Conservation (phyloP, 495 filamentous ascomycete species). For the Corynascus novoguineensis region DNA sequence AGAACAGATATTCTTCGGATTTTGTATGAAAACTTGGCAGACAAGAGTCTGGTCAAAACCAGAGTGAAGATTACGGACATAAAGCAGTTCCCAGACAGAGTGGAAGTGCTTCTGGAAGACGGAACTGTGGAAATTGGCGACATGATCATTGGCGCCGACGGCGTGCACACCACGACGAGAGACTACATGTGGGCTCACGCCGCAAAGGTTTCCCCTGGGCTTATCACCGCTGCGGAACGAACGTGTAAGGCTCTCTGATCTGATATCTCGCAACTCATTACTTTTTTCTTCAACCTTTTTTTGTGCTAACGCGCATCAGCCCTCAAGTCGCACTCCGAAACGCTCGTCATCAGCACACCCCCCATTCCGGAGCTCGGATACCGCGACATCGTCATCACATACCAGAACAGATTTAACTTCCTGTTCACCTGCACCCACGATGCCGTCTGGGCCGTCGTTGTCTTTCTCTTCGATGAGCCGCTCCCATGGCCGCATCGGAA, state of each 20-base stretch:
- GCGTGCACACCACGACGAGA: not conserved
- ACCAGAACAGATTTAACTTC: not conserved
- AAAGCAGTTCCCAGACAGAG: not conserved
- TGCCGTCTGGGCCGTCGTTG: conserved; percentile 18
- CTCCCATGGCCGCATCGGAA: not conserved
- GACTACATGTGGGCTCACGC: not conserved
- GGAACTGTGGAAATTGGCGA: not conserved
- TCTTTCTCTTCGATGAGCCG: conserved; percentile 26
- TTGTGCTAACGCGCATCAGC: not conserved
- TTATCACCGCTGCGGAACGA: not conserved
- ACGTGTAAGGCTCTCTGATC: not conserved
- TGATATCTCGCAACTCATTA: no score
- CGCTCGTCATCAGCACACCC: not conserved
- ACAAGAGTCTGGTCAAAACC: not conserved
- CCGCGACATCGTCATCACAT: not conserved
- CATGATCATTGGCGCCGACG: not conserved
- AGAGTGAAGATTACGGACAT: not conserved
- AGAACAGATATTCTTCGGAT: not conserved
- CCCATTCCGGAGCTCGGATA: not conserved
- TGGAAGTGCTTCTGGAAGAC: not conserved
- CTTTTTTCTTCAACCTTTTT: not conserved
- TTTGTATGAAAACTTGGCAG: not conserved
- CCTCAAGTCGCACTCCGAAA: not conserved
- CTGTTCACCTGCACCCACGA: not conserved
- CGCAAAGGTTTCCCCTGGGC: not conserved